A percentile compares a stretch with the other conserved stretches of the same genome.
These are phyloP conservation scores for Scenedesmus sp. DNA, from an alignment of 163 green algal genomes.

Conservation along the genomic window DNA sequence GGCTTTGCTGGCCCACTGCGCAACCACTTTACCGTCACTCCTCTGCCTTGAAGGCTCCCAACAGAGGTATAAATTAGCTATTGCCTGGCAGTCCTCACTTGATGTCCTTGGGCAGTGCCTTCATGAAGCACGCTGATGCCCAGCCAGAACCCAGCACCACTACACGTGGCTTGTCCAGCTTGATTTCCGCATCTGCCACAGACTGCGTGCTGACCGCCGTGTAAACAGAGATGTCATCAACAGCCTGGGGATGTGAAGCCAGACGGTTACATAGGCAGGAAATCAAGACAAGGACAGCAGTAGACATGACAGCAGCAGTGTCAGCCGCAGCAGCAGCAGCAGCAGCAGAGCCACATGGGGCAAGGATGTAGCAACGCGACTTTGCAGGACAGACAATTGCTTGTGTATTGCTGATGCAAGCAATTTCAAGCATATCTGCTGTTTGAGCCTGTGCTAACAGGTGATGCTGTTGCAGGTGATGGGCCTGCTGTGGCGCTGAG, in stretches of 20 bases:
- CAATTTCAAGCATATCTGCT: not conserved
- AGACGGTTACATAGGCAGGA: too few species aligned
- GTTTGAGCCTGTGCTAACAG: not conserved
- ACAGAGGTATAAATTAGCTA: too few species aligned
- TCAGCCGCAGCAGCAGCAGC: not conserved
- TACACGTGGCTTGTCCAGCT: slow-evolving; percentile 62
- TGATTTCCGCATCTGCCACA: not conserved
- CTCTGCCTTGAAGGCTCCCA: too few species aligned
- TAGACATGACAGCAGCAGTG: not conserved
- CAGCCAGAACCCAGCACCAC: slow-evolving; percentile 85
- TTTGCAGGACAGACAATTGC: not conserved
- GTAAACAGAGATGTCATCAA: slow-evolving; percentile 57
- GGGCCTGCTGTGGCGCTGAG: not conserved
- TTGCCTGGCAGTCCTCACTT: slow-evolving; percentile 26
- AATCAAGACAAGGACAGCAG: too few species aligned
- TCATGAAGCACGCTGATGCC: slow-evolving; percentile 82
- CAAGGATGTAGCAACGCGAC: not conserved
- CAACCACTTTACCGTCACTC: too few species aligned
- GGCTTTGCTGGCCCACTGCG: too few species aligned
- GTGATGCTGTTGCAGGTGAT: not conserved
- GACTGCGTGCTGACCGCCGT: slow-evolving; percentile 53
- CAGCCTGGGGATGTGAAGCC: slow-evolving; percentile 18
- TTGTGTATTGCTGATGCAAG: not conserved
- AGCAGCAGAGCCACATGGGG: not conserved
- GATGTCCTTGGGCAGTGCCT: slow-evolving; percentile 64